Conservation (phyloP, 169 alveolate genomes). For the Eimeria acervulina region DNA sequence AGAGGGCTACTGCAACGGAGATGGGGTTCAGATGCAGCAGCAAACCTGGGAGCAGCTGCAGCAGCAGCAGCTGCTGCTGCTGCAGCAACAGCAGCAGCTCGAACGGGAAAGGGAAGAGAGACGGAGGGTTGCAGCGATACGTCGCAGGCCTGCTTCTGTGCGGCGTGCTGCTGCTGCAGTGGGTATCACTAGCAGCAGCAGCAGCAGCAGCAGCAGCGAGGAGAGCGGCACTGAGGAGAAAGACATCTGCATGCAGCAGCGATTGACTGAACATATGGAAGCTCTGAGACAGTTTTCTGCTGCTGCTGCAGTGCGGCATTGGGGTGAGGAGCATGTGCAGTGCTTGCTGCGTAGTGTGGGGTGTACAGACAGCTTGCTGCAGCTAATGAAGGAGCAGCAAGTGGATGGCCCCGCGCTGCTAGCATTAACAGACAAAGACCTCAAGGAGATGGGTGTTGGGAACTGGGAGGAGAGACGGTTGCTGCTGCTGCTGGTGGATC, state of each 20-base stretch:
- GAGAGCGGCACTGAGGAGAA: background rate
- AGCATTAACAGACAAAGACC: conserved; percentile 75
- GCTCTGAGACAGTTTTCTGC: conserved; percentile 68
- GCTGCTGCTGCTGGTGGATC: conserved; percentile 74
- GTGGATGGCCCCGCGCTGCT: conserved; percentile 86
- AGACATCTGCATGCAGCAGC: background rate
- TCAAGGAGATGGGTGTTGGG: conserved; percentile 84
- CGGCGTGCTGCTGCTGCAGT: conserved; percentile 47
- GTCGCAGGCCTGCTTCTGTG: background rate
- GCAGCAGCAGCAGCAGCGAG: conserved; percentile 71
- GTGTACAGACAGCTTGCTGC: conserved; percentile 25
- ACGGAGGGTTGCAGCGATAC: background rate
- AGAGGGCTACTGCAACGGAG: background rate
- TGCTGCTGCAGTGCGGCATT: conserved; percentile 83
- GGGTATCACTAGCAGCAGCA: conserved; percentile 13
- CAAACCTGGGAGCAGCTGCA: conserved; percentile 1
- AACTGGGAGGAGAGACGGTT: conserved; percentile 82
- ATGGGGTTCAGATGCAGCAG: background rate
- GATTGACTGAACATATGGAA: conserved; percentile 11
- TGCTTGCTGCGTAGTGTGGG: conserved; percentile 83
- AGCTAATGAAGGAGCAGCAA: conserved; percentile 77
- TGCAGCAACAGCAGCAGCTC: background rate
- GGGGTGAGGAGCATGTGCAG: conserved; percentile 84
- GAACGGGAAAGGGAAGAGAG: background rate
- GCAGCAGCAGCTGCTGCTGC: background rate